Conservation (phyloP, 768 basidiomycete species). For the Termitomyces sp. region DNA sequence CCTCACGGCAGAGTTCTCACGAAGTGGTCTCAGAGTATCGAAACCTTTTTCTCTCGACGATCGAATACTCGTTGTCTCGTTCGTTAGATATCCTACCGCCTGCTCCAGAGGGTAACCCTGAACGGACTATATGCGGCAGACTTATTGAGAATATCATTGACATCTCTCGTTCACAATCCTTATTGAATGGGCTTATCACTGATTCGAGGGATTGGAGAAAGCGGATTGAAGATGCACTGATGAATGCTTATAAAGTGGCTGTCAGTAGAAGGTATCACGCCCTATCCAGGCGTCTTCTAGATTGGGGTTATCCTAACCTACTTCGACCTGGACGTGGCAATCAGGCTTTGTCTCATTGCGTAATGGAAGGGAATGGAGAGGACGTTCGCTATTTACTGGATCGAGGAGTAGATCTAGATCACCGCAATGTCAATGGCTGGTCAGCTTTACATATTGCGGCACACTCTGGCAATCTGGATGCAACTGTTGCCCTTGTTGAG, state of each 20-base stretch:
- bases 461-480: not conserved
- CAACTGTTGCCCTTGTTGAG: not conserved
- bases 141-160: not conserved
- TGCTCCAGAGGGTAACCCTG: not conserved
- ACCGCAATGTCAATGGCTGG: not conserved
- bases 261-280: not conserved
- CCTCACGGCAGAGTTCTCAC: not conserved
- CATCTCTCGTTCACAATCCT: not conserved
- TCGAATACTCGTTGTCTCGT: not conserved
- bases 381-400: not conserved
- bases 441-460: not conserved
- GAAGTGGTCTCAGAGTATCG: not conserved
- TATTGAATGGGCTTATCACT: not conserved
- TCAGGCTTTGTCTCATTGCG: not conserved
- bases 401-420: not conserved
- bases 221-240: not conserved
- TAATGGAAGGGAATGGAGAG: not conserved
- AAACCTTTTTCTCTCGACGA: not conserved
- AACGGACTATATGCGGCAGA: not conserved
- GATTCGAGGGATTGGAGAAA: not conserved
- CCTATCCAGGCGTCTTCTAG: not conserved
- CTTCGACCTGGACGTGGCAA: not conserved
- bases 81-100: not conserved
- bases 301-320: not conserved
- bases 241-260: not conserved